Evolutionary conservation across 75 land plant species (phyloP), one percentile per base, ranked within the genome.

Genomic region (Sequoiadendron giganteum): DNA sequence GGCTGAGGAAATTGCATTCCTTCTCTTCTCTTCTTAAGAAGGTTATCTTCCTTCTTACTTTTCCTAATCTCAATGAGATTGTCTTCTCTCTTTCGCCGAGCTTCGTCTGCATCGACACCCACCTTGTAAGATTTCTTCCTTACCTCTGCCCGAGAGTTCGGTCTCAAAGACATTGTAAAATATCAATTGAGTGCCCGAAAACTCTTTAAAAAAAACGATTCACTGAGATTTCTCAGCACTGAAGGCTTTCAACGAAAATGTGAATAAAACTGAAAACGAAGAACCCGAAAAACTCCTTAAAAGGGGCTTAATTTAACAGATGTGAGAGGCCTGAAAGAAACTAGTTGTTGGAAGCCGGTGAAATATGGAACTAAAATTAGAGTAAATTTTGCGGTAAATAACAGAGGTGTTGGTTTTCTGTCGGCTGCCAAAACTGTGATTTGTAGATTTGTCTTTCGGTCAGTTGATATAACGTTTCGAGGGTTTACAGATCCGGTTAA

Each of bases 41-140:
- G 94, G 75, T 91, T 95, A 92, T 95, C 97, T 77, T 95, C 98
- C 72, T 97, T 76, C 79, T 88, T 88, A 85, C 85, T 95, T 94
- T 95, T 96, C 77, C 97, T 90, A 86, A 96, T 96, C 97, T 94
- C 97, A 45, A 96, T 93, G 94, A 96, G 88, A 89, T 94, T 95
- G 78, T 96, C 97, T 88, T 96, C 98, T 54, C 98, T 83, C 88
- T 96, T 86, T 86, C 90, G 32, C 88, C 90, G 90, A 79, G 91
- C 95, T n/a, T 94, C 95, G 28, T 95, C 95, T 7, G 94, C 91
- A 87, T 95, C 94, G 36, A 95, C 96, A 36, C 94, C 93, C 14
- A 91, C 89, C 94, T 95, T 95, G 91, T 95, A 96, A 75, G 87
- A 89, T 90, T 92, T 91, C 87, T 90, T 92, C 78, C 92, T 93